phyloP scores from a whole-genome alignment of 345 rosid species.

The Zanthoxylum bungeanum region DNA sequence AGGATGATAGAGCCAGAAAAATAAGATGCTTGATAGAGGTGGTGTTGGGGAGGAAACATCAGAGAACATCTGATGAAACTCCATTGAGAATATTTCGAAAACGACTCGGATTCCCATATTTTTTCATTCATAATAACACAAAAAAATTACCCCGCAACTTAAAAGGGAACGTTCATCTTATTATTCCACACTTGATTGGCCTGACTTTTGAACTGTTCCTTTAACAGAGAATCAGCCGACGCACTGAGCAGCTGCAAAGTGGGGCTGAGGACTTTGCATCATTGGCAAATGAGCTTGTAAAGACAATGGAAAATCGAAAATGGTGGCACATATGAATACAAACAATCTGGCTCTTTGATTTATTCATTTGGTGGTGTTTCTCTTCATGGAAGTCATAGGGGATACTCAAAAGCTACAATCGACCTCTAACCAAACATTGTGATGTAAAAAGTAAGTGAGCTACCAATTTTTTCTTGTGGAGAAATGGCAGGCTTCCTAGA shows the following conservation, averaged over 20 bases:
- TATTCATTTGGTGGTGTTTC: neutral
- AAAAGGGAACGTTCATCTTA: neutral
- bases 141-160: neutral
- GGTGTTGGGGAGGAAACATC: neutral
- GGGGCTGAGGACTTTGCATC: conserved; percentile 69
- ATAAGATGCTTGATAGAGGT: neutral
- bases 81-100: neutral
- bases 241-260: conserved; percentile 53
- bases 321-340: conserved; percentile 55
- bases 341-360: neutral
- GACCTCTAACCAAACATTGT: neutral
- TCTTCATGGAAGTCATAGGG: neutral
- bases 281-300: conserved; percentile 62
- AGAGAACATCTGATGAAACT: neutral
- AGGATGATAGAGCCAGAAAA: neutral
- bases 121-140: neutral
- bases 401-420: no score
- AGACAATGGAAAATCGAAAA: conserved; percentile 65
- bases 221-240: conserved; percentile 47
- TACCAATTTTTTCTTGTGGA: neutral
- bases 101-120: neutral
- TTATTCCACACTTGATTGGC: neutral
- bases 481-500: neutral
- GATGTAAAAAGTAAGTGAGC: neutral
- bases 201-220: neutral